Evolutionary conservation across 1,139 yeast genomes (phyloP), one percentile per base, ranked within the genome.

Genomic region (Citeromyces hawaiiensis): DNA sequence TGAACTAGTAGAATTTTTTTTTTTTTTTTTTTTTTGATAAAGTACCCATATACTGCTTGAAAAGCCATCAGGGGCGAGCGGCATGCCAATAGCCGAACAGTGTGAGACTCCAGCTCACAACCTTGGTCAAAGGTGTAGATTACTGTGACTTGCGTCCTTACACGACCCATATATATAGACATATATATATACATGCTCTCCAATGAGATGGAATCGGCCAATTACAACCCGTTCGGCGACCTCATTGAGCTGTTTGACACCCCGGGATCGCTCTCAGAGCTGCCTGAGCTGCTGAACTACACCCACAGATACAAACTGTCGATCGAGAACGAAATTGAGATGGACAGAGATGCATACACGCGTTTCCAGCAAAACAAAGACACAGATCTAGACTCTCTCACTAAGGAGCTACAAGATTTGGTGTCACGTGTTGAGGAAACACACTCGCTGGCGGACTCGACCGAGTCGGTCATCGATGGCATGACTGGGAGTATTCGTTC

Each of bases 401-500:
- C 65, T 21, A 39, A 46, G 2, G 66, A 68, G 43, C 60, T 75
- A 30, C 52, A 55, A 8, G 52, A 52, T n/a, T 51, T 70, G 31
- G 49, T 63, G 15, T 47, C 49, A 3, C 60, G 63, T 36, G 60
- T 69, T 40, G 57, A 60, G 6, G 64, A 67, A 15, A 72, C 83
- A 15, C 63, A 66, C 39, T 48, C 51, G 2, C 59, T 76, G 35
- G 75, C 87, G 0, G 52, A 57, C 2, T 54, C 63, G 6, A 81
- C 94, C 0, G 88, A 83, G 44, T 50, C 59, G 5, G 69, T 78
- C 3, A 86, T 88, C 40, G 65, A 77, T 8, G 59, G 57, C 10
- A 81, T 86, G 72, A 88, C 96, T 0, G 65, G 73, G 4, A 82
- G 80, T 38, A 87, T 93, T 43, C 83, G 85, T 48, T 64, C 70